phyloP scores from a whole-genome alignment of 148 eudicot species.

The Persicaria maculosa region DNA sequence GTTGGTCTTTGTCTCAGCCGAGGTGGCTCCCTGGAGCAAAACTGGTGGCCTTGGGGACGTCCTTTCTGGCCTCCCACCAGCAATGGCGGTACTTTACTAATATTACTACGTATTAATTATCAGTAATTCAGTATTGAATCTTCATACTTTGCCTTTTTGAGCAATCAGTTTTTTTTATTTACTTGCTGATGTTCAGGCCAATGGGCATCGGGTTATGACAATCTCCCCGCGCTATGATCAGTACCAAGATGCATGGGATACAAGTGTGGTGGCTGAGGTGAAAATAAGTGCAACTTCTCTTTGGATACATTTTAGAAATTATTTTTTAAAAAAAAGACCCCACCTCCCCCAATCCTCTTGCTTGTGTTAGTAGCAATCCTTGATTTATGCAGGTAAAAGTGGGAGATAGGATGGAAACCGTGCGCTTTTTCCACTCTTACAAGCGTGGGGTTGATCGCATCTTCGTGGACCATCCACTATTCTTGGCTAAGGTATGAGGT shows the following conservation, averaged over 20 bases:
- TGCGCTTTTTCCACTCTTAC: constrained; percentile 66
- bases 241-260: constrained; percentile 91
- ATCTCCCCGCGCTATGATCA: constrained; percentile 80
- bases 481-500: constrained; percentile 52
- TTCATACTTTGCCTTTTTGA: not conserved
- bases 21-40: constrained; percentile 97
- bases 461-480: constrained; percentile 72
- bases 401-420: constrained; percentile 51
- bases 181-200: constrained; percentile 35
- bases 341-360: not conserved
- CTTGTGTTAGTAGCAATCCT: not conserved
- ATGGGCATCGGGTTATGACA: constrained; percentile 87
- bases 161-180: not conserved
- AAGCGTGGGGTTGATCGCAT: constrained; percentile 86
- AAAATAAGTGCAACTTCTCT: not conserved
- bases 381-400: constrained; percentile 35
- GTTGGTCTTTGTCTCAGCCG: constrained; percentile 56
- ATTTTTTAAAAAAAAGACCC: not conserved
- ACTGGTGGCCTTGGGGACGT: constrained; percentile 97
- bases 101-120: not conserved
- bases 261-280: constrained; percentile 55
- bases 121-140: not conserved
- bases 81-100: constrained; percentile 51
- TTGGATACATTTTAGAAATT: not conserved
- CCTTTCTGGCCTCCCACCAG: constrained; percentile 86